Base-by-base conservation (phyloP, 805 yeast species). In the Candida tibetensis region DNA sequence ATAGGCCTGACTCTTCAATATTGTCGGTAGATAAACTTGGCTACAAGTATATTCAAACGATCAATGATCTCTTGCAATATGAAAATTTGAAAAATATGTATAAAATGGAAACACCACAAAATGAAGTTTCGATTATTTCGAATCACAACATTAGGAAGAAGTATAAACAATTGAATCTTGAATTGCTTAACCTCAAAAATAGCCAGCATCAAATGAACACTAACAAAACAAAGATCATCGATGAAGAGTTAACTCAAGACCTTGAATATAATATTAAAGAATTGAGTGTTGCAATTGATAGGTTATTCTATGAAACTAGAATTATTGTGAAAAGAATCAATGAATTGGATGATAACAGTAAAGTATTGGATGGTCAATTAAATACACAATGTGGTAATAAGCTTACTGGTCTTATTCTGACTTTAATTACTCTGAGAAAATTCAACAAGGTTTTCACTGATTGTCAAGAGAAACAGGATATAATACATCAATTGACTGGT, bases 261-360 rank as follows among this genome's bases (percentile, higher is more conserved):
- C 52, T 68, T 21, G 52, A 60, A 22, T 48, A 47, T 37, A 58
- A 60, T 32, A 50, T 66, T 37, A 47, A 49, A 8, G 62, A 57
- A 28, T 51, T 69, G 29, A 52, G 58, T 2, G 56, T 62, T 3
- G 59, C 62, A 6, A 58, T 69, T 7, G 73, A 69, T 42, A 45
- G 71, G 33, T 52, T 69, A 41, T 47, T 60, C 2, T 69, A 69
- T 41, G 69, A 70, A 37, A 60, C 71, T 3, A 52, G 72, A 37
- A 64, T 66, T n/a, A 63, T 69, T 4, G 52, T 49, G 21, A 67
- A 66, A 39, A 49, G 72, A 37, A 56, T 69, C 30, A 66, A 61
- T 35, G 74, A 69, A 44, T 49, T 69, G 25, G 72, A 68, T 21
- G 64, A 62, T 19, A 59, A 57, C 38, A 47, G 58, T 25, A 52